Evolutionary conservation across 73 alveolate species (phyloP), one percentile per base, ranked within the genome.

Genomic region (Breviolum minutum): DNA sequence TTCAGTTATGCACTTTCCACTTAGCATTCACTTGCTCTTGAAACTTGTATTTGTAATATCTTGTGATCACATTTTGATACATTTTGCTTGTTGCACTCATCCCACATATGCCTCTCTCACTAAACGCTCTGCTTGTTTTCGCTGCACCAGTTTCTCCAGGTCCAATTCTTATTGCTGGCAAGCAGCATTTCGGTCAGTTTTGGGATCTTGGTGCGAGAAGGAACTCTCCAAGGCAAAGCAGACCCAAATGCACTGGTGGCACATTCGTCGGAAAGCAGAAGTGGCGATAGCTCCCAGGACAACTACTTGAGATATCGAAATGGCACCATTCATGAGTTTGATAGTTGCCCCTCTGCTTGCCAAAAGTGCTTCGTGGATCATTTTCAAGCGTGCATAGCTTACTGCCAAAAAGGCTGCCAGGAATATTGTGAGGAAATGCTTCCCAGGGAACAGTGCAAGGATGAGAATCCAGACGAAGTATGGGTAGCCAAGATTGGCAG

Each of bases 401-500:
- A 79, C 30, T 79, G 87, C 66, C 11, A 32, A 7, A 79, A 79
- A 7, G 87, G 87, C 87, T 79, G 87, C 66, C 87, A 32, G 87
- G 66, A 79, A 12, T 79, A 32, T 32, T 79, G 87, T 7, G 87
- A 79, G 66, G 87, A 79, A 79, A 79, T 32, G 27, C 87, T 79
- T 14, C 48, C 87, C 30, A 29, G 48, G 16, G 66, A 79, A 64
- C 66, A 79, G 19, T 79, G 87, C 66, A 29, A 79, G 66, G 87
- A 79, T 79, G 66, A 19, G 19, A 79, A 79, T 32, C 87, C 87
- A 79, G 87, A 79, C 0, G 81, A 71, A 71, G 29, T 71, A n/a
- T 79, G 87, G 87, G 87, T 79, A 12, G 87, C 87, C 66, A 32
- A 79, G 66, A 79, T 79, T 32, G 87, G 87, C 63, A 79, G 87